phyloP scores from a whole-genome alignment of 2,329 filamentous ascomycete species.

The Aureobasidium sp. region DNA sequence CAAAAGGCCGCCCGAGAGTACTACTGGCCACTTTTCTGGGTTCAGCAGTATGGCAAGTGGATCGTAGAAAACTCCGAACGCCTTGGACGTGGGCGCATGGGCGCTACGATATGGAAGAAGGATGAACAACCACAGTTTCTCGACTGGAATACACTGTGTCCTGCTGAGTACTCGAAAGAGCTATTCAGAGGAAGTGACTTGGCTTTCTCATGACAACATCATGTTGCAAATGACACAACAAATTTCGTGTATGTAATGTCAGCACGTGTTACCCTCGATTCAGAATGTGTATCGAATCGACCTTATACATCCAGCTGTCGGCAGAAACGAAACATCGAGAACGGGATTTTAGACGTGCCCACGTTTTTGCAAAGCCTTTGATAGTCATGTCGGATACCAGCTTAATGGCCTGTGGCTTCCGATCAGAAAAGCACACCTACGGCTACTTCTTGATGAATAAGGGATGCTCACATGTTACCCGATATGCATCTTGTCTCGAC shows the following conservation, averaged over 20 bases:
- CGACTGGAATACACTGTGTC: constrained; percentile 14
- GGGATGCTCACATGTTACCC: too few relatives aligned
- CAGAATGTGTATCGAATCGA: neutral
- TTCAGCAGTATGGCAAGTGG: constrained; percentile 18
- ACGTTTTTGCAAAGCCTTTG: too few relatives aligned
- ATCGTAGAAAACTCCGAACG: constrained; percentile 16
- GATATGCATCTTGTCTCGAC: too few relatives aligned
- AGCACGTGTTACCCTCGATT: too few relatives aligned
- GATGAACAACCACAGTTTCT: neutral
- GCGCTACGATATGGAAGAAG: neutral
- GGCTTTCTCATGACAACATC: neutral
- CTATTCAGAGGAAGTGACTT: constrained; percentile 2
- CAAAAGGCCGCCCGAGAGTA: constrained; percentile 18
- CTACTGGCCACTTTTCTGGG: constrained; percentile 19
- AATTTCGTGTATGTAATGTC: neutral
- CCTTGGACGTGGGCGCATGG: neutral
- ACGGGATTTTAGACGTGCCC: too few relatives aligned
- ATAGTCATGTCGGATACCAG: too few relatives aligned
- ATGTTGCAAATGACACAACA: neutral
- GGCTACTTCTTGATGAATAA: neutral
- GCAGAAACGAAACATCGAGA: too few relatives aligned
- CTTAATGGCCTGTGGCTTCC: neutral
- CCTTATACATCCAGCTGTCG: neutral
- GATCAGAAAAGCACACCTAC: neutral
- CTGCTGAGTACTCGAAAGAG: constrained; percentile 15